Base-by-base conservation (phyloP, 306 rosid species). In the barrel medic (Medicago truncatula) region DNA sequence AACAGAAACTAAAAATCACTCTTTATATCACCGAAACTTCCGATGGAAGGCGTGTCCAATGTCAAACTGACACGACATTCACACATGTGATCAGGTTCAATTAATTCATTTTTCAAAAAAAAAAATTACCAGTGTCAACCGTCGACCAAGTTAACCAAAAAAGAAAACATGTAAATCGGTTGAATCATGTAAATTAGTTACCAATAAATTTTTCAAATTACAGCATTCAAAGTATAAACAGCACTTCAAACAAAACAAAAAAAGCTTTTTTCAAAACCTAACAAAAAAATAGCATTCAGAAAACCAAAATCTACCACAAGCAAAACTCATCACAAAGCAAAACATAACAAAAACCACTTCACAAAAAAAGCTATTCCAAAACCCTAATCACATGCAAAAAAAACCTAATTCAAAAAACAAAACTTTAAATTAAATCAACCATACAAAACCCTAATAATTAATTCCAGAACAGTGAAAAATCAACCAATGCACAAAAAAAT, bases 401-500 rank as follows among this genome's bases (percentile, higher is more conserved):
- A 70, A 76, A 54, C 41, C 68, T 13, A 44, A 39, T 7, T 47
- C 40, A 1, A 50, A 38, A 39, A 59, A 10, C 63, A 9, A 77
- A 78, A 31, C 83, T 79, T 77, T 76, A 87, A 74, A 50, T 73
- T 59, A 40, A 60, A 60, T 52, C 49, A 60, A 70, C 31, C 17
- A 43, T 23, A 9, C 36, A 61, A 20, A 66, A 66, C 57, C 66
- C 71, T 44, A 71, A 6, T 3, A 47, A 9, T 56, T 16, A 4
- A 81, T 64, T 20, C 28, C 15, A 7, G 0, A 47, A 67, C 63
- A 59, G 21, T 2, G 38, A 9, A 34, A 34, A 17, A 16, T 10
- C 25, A 17, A 14, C 14, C 1, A 82, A 67, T 21, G 70, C 50
- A 66, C 3, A 16, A 28, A 28, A 28, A 28, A 39, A 64, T 36